Percentiles rank a stretch among this genome's conserved stretches.
phyloP scores from a whole-genome alignment of 208 protist species.

The Novymonas esmeraldas region DNA sequence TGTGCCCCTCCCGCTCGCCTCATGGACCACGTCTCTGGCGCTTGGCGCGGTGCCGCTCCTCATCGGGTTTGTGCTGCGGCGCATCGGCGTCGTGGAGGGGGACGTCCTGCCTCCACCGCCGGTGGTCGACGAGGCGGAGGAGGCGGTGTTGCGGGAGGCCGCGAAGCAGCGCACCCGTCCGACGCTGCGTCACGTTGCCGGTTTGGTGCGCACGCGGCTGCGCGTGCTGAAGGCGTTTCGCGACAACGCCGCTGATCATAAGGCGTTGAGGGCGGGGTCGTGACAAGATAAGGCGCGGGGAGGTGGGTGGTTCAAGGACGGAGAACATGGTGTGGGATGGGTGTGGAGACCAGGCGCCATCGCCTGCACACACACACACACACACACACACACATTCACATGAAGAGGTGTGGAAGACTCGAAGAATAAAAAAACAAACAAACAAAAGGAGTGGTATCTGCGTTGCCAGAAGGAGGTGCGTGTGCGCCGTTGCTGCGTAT shows the following conservation, averaged over 20 bases:
- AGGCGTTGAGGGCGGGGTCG: background rate
- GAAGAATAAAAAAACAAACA: background rate
- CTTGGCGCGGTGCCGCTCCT: conserved; percentile 51
- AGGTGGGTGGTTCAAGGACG: too few relatives aligned
- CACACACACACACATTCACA: background rate
- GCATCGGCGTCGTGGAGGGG: conserved; percentile 21
- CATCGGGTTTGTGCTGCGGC: conserved; percentile 42
- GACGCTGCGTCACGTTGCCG: conserved; percentile 30
- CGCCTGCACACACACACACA: background rate
- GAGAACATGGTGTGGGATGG: too few relatives aligned
- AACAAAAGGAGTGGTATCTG: too few relatives aligned
- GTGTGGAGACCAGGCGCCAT: too few relatives aligned
- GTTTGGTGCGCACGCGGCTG: conserved; percentile 41
- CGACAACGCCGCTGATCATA: conserved; percentile 10
- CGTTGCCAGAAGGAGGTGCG: background rate
- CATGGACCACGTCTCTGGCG: conserved; percentile 66
- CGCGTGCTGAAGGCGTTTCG: conserved; percentile 36
- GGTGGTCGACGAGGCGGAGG: conserved; percentile 26
- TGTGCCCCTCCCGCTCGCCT: conserved; percentile 57
- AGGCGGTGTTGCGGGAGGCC: conserved; percentile 17
- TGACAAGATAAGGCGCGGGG: background rate
- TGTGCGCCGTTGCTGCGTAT: background rate
- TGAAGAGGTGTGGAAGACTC: too few relatives aligned
- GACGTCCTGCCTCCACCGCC: conserved; percentile 29
- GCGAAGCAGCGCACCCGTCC: conserved; percentile 19